These are phyloP conservation scores for Phyllosticta citrichinensis DNA, from an alignment of 2,329 filamentous ascomycete species.

Conservation along the genomic window DNA sequence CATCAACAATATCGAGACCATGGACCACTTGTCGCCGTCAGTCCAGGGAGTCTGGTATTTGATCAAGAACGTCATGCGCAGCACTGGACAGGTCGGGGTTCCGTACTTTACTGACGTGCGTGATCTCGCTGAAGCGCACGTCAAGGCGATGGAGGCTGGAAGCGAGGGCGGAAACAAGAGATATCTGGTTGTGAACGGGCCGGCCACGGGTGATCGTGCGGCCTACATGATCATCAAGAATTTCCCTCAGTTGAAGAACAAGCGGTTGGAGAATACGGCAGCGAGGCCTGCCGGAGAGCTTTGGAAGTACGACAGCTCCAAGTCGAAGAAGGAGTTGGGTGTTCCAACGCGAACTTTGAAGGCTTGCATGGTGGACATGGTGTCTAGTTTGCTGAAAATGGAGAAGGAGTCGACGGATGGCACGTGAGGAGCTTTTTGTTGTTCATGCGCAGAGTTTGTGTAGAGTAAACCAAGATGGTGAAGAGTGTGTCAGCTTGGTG, in stretches of 20 bases:
- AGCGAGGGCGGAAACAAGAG: conserved; percentile 7
- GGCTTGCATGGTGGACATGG: conserved; percentile 29
- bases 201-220: background rate
- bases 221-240: conserved; percentile 14
- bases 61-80: conserved; percentile 2
- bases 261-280: conserved; percentile 20
- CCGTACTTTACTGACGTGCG: conserved; percentile 40
- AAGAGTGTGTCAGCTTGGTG: too few species aligned
- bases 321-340: conserved; percentile 31
- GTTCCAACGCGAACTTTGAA: conserved; percentile 27
- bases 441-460: too few species aligned
- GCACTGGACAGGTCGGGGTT: conserved; percentile 17
- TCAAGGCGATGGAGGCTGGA: conserved; percentile 29
- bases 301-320: conserved; percentile 34
- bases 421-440: background rate
- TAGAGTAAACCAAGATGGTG: too few species aligned
- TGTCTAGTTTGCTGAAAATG: conserved; percentile 19
- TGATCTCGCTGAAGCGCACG: conserved; percentile 37
- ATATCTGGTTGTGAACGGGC: background rate
- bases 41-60: conserved; percentile 1
- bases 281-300: conserved; percentile 21
- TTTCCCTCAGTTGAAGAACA: conserved; percentile 29
- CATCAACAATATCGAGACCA: conserved; percentile 1
- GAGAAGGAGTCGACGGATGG: conserved; percentile 11
- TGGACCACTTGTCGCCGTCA: conserved; percentile 1